Evolutionary conservation across 805 yeast species (phyloP), one percentile per base, ranked within the genome.

Genomic region (Candida arabinofermentans): DNA sequence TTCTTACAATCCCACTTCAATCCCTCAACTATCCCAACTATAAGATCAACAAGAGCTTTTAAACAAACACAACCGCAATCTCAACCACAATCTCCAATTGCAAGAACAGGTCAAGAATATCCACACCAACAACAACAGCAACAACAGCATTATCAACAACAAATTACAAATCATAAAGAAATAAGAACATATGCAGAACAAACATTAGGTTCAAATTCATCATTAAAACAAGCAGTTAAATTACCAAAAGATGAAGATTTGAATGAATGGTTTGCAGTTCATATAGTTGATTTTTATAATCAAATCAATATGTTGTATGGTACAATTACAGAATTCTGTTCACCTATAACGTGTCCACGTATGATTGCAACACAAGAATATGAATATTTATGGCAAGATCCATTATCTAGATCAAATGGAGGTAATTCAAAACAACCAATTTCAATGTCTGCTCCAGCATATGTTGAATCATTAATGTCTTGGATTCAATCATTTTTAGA

Each of bases 321-420:
- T 8, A 81, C 97, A 3, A 86, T 93, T 49, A 91, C 98, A 1
- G 96, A 89, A 65, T 90, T 93, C 58, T 93, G 99, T 62, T 88
- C 97, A 0, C 97, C 98, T 2, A 64, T 69, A n/a, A 76, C 95
- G 2, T 93, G 99, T 61, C 98, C 99, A 2, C 70, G 93, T 44
- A 93, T 93, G 99, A 90, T 86, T 43, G 99, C 99, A 17, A 91
- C 98, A 0, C 93, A 84, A 47, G 97, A 90, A 67, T 91, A 89
- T 59, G 99, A 93, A 64, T 93, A 93, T 58, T 72, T 93, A 45
- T 93, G 99, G 99, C 96, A 91, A 61, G 96, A 90, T 54, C 72
- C 86, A 8, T 70, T 69, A 49, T 60, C 59, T 29, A 68, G 77
- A 32, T 64, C 69, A 43, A 70, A 62, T n/a, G n/a, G n/a, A n/a